Percentiles rank a stretch among this genome's conserved stretches.
These are phyloP conservation scores for Mycosphaerella sp. DNA, from an alignment of 2,329 filamentous ascomycete genomes.

Conservation along the genomic window DNA sequence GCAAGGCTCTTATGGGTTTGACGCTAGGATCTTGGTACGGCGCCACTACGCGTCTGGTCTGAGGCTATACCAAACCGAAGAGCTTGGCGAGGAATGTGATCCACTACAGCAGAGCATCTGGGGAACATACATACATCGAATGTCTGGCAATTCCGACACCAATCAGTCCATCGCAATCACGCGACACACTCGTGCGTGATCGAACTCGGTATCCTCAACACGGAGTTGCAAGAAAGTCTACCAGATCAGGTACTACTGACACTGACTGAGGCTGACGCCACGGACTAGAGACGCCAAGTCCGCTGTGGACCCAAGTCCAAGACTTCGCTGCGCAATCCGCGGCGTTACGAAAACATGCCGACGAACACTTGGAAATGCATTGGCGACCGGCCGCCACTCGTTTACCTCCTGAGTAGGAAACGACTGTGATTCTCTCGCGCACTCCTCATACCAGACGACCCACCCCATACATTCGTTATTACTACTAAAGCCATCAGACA, in stretches of 20 bases:
- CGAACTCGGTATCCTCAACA: too few relatives aligned
- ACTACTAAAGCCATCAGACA: not conserved
- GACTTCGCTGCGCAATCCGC: not conserved
- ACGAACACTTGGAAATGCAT: not conserved
- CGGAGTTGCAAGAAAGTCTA: too few relatives aligned
- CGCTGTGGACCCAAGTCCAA: not conserved
- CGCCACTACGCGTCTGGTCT: conserved; percentile 3
- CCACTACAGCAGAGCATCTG: not conserved
- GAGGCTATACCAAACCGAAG: not conserved
- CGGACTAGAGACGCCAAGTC: not conserved
- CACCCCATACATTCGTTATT: too few relatives aligned
- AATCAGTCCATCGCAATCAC: too few relatives aligned
- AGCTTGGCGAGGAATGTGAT: not conserved
- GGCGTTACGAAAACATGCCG: not conserved
- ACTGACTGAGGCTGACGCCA: not conserved
- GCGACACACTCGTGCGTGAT: too few relatives aligned
- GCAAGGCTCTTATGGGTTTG: not conserved
- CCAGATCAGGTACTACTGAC: too few relatives aligned
- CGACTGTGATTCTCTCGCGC: not conserved
- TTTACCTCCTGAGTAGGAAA: not conserved
- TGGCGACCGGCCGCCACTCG: not conserved
- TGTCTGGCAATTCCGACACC: too few relatives aligned
- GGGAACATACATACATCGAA: too few relatives aligned
- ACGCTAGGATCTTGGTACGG: conserved; percentile 7
- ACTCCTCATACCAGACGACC: not conserved